phyloP scores from a whole-genome alignment of 2,329 filamentous ascomycete genomes.

The Sporothrix dimorphospora region DNA sequence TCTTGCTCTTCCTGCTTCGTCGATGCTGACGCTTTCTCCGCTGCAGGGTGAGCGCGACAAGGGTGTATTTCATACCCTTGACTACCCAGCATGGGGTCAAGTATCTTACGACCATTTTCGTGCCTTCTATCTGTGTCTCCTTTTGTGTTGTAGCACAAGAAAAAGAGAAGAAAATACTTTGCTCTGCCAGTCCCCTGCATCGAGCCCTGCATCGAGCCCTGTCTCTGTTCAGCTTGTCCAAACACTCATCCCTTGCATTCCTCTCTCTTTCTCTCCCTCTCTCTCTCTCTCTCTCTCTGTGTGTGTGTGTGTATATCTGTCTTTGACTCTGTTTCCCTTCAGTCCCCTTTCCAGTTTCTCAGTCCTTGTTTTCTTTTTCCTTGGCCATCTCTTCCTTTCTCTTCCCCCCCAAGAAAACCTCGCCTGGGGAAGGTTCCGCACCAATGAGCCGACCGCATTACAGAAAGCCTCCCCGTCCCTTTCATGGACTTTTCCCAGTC shows the following conservation, averaged over 20 bases:
- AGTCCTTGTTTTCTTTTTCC: neutral
- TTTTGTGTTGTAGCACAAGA: neutral
- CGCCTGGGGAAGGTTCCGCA: neutral
- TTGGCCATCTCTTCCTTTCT: neutral
- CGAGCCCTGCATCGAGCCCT: neutral
- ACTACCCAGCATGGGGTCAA: no score
- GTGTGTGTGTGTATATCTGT: neutral
- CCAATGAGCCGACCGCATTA: neutral
- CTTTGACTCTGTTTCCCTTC: neutral
- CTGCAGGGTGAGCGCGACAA: neutral
- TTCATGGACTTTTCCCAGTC: neutral
- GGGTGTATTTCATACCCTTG: neutral
- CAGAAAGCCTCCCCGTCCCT: neutral
- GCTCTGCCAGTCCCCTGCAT: neutral
- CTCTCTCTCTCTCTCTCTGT: neutral
- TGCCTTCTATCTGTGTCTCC: neutral
- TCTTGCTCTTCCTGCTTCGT: neutral
- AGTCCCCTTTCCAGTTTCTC: neutral
- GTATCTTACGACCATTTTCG: no score
- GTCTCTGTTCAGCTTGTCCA: conserved; percentile 7
- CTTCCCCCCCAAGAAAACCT: neutral
- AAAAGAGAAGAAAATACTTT: neutral
- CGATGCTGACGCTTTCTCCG: neutral
- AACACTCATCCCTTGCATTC: neutral
- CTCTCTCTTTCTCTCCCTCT: neutral